phyloP scores from a whole-genome alignment of 805 yeast genomes.

The Nakazawaea peltata region DNA sequence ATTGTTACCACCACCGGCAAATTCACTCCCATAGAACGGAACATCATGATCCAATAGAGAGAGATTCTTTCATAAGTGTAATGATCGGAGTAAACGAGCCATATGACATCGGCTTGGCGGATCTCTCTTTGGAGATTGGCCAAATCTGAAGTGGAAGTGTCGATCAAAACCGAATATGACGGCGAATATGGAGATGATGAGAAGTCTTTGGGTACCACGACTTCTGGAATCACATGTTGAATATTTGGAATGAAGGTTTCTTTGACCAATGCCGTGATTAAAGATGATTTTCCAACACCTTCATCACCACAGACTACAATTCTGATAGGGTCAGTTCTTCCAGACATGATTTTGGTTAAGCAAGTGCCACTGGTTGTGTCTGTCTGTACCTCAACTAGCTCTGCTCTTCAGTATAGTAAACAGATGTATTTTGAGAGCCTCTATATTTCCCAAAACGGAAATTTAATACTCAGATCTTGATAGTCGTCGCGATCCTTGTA shows the following conservation, averaged over 20 bases:
- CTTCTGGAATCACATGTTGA: slow-evolving; percentile 74
- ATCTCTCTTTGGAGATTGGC: slow-evolving; percentile 59
- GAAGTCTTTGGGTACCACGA: slow-evolving; percentile 72
- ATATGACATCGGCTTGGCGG: slow-evolving; percentile 79
- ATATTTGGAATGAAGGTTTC: slow-evolving; percentile 72
- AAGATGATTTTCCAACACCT: slow-evolving; percentile 76
- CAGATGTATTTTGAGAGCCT: too few species aligned
- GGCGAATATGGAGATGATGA: slow-evolving; percentile 52
- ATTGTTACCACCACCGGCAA: slow-evolving; percentile 88
- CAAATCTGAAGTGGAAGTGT: slow-evolving; percentile 67
- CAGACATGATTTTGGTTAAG: too few species aligned
- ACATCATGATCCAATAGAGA: slow-evolving; percentile 89
- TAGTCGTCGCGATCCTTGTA: too few species aligned
- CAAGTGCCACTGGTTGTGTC: too few species aligned
- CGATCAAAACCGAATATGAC: slow-evolving; percentile 64
- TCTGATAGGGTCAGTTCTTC: slow-evolving; percentile 45
- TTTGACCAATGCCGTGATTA: slow-evolving; percentile 74
- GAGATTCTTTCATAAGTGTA: slow-evolving; percentile 91
- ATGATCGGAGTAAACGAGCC: slow-evolving; percentile 93
- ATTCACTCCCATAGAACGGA: slow-evolving; percentile 89
- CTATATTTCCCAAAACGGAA: too few species aligned
- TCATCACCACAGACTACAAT: slow-evolving; percentile 94
- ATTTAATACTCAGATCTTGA: too few species aligned
- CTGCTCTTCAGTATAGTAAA: too few species aligned
- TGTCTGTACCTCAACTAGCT: too few species aligned